Percentiles rank a stretch among this genome's conserved stretches.
These are phyloP conservation scores for Calonectria crousiana DNA, from an alignment of 2,329 filamentous ascomycete genomes.

Conservation along the genomic window DNA sequence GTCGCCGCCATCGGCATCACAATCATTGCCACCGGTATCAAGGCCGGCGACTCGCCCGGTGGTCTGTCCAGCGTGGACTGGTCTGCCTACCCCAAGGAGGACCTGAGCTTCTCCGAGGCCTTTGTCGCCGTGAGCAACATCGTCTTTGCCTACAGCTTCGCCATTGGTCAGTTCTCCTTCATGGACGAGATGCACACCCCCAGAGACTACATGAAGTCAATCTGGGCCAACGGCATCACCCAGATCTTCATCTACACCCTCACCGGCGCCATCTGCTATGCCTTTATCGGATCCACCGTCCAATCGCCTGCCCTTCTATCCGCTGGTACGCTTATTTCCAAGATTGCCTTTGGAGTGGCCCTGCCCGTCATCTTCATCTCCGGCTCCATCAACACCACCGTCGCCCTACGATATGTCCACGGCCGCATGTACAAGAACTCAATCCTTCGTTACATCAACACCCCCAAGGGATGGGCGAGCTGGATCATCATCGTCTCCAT, in stretches of 20 bases:
- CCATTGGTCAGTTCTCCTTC: conserved; percentile 29
- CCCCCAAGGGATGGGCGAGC: conserved; percentile 23
- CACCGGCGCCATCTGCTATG: conserved; percentile 25
- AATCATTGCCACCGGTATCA: conserved; percentile 24
- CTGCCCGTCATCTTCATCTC: conserved; percentile 29
- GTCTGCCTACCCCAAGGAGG: conserved; percentile 25
- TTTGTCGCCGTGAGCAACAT: conserved; percentile 31
- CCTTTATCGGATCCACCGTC: conserved; percentile 27
- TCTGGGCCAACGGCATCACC: conserved; percentile 23
- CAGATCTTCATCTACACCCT: conserved; percentile 30
- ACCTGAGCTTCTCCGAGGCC: conserved; percentile 23
- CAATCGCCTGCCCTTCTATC: conserved; percentile 26
- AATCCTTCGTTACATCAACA: conserved; percentile 29
- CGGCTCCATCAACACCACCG: conserved; percentile 27
- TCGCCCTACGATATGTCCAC: conserved; percentile 28
- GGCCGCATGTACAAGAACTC: conserved; percentile 27
- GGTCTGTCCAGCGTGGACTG: conserved; percentile 24
- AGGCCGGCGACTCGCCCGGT: background rate
- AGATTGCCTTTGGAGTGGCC: conserved; percentile 26
- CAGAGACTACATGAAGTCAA: conserved; percentile 29
- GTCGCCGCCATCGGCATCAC: conserved; percentile 25
- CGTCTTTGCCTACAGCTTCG: conserved; percentile 28
- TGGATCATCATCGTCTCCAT: conserved; percentile 22
- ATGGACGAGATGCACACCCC: conserved; percentile 31
- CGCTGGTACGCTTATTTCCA: conserved; percentile 19